Conservation (phyloP, 441 rosid species). For the Kokia cookei region DNA sequence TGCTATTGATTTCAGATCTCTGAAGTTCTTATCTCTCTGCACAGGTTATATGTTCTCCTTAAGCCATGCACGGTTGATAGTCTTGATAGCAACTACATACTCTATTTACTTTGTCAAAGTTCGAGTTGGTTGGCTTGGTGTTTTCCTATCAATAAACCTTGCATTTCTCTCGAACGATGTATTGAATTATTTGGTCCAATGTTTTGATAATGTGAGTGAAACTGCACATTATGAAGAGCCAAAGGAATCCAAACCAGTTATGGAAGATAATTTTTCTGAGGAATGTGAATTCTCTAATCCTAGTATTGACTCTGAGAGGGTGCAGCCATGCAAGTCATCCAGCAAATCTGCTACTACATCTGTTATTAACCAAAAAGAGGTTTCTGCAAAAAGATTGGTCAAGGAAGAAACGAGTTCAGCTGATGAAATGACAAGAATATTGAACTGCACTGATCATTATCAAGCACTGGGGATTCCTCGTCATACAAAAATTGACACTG, state of each 20-base stretch:
- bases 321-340: slow-evolving; percentile 63
- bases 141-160: slow-evolving; percentile 77
- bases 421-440: slow-evolving; percentile 91
- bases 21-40: slow-evolving; percentile 1
- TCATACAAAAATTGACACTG: slow-evolving; percentile 56
- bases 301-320: slow-evolving; percentile 53
- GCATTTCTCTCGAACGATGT: slow-evolving; percentile 90
- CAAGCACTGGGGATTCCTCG: slow-evolving; percentile 82
- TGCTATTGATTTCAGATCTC: background rate
- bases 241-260: slow-evolving; percentile 51
- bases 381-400: slow-evolving; percentile 37
- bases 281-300: slow-evolving; percentile 57
- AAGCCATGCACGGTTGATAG: slow-evolving; percentile 87
- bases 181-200: slow-evolving; percentile 63
- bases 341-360: slow-evolving; percentile 49
- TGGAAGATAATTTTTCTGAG: slow-evolving; percentile 61
- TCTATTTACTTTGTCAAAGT: slow-evolving; percentile 83
- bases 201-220: slow-evolving; percentile 77
- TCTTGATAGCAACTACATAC: slow-evolving; percentile 65
- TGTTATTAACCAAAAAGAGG: slow-evolving; percentile 41
- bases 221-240: slow-evolving; percentile 53
- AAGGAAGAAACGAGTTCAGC: slow-evolving; percentile 53
- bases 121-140: slow-evolving; percentile 95
- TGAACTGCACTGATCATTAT: slow-evolving; percentile 69
- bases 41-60: slow-evolving; percentile 95